A percentile compares a stretch with the other conserved stretches of the same genome.
Evolutionary conservation across 371 early-diverging fungal genomes (phyloP).

Genomic region (Choanephora cucurbitarum): DNA sequence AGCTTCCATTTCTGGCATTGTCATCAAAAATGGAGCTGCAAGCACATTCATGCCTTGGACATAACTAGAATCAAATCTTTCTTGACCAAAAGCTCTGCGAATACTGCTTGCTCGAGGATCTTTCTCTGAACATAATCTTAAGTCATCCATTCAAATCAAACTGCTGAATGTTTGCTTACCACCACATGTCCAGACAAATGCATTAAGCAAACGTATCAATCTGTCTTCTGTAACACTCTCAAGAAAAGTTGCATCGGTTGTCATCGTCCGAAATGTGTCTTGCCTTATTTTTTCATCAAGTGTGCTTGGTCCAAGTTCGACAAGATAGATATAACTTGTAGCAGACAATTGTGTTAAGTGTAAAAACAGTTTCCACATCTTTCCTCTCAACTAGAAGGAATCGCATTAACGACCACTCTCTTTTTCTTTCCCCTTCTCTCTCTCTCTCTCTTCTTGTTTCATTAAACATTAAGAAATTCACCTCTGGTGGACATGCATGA

Average conservation of each 20-base stretch:
- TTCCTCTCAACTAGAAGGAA: constrained; percentile 49
- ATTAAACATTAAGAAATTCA: constrained; percentile 13
- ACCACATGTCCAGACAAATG: constrained; percentile 75
- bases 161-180: constrained; percentile 25
- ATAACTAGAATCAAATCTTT: too few species aligned
- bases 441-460: too few species aligned
- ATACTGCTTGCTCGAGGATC: constrained; percentile 1
- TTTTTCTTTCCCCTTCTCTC: too few species aligned
- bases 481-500: constrained; percentile 26
- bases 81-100: neutral
- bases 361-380: constrained; percentile 83
- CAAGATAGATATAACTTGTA: constrained; percentile 72
- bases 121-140: too few species aligned
- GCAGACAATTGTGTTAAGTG: constrained; percentile 76
- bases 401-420: too few species aligned
- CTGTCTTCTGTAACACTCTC: constrained; percentile 75
- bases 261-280: constrained; percentile 88
- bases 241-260: constrained; percentile 78
- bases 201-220: constrained; percentile 83
- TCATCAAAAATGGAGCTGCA: constrained; percentile 89
- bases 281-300: constrained; percentile 85
- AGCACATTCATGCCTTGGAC: constrained; percentile 97
- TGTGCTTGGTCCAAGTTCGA: constrained; percentile 70
- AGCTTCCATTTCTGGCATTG: constrained; percentile 91
- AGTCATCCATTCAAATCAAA: too few species aligned